phyloP scores from a whole-genome alignment of 768 basidiomycete species.

The Lactifluus hygrophoroides region DNA sequence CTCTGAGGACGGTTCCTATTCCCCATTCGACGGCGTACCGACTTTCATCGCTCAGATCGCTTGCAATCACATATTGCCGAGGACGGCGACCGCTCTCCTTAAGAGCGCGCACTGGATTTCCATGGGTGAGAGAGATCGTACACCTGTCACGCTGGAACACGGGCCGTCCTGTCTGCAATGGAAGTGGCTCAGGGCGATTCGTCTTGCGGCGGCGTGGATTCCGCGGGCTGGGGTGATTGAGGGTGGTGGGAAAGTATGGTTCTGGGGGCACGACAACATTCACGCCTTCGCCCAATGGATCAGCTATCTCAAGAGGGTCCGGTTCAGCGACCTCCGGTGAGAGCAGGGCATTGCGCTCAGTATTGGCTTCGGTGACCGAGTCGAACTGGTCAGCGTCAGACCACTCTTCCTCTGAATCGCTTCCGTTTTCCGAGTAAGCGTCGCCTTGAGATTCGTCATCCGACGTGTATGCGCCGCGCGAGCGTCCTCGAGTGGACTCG shows the following conservation, averaged over 20 bases:
- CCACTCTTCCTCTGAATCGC: constrained; percentile 49
- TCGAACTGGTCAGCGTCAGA: constrained; percentile 63
- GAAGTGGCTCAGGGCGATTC: constrained; percentile 54
- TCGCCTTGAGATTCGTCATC: constrained; percentile 46
- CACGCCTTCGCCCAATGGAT: constrained; percentile 87
- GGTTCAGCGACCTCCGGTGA: constrained; percentile 42
- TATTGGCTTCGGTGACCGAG: constrained; percentile 78
- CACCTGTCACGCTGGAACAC: constrained; percentile 87
- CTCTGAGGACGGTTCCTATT: constrained; percentile 89
- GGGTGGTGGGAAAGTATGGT: constrained; percentile 70
- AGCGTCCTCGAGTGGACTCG: constrained; percentile 40
- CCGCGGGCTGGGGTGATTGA: constrained; percentile 38
- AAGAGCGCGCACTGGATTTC: constrained; percentile 52
- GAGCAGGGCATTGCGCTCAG: constrained; percentile 69
- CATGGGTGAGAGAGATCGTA: constrained; percentile 83
- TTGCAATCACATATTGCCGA: constrained; percentile 77
- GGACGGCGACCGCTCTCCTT: constrained; percentile 46
- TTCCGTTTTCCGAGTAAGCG: constrained; percentile 41
- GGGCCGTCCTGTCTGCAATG: constrained; percentile 64
- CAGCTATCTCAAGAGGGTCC: constrained; percentile 47
- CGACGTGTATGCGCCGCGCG: constrained; percentile 61
- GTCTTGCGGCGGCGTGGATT: constrained; percentile 49
- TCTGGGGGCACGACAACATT: constrained; percentile 81
- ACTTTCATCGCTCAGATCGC: constrained; percentile 91
- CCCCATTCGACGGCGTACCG: constrained; percentile 97